These are phyloP conservation scores for Durio zibethinus DNA, from an alignment of 345 rosid genomes.

Conservation along the genomic window DNA sequence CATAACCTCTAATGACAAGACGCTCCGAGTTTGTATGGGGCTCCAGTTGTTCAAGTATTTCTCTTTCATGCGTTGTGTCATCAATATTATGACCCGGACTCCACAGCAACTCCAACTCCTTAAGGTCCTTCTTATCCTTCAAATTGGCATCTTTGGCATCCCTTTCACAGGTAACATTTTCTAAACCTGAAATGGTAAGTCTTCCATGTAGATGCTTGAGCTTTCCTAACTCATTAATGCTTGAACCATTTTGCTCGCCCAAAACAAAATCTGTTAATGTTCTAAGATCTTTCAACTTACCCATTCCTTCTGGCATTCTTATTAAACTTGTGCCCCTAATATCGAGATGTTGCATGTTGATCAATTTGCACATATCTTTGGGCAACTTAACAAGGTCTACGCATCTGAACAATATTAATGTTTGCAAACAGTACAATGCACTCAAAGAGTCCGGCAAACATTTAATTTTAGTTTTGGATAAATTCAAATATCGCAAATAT, in stretches of 20 bases:
- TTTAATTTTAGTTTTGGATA: neutral
- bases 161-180: too few relatives aligned
- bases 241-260: too few relatives aligned
- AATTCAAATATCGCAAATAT: neutral
- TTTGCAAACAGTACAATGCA: neutral
- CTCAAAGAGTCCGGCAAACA: neutral
- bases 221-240: too few relatives aligned
- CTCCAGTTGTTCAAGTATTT: neutral
- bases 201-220: too few relatives aligned
- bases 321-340: neutral
- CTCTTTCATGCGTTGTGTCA: neutral
- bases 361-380: neutral
- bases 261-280: too few relatives aligned
- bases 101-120: too few relatives aligned
- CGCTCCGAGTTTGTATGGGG: neutral
- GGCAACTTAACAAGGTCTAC: neutral
- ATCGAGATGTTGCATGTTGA: neutral
- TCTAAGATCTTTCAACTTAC: too few relatives aligned
- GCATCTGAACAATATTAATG: neutral
- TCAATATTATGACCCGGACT: neutral
- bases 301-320: neutral
- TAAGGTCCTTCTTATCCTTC: too few relatives aligned
- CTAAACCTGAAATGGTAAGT: too few relatives aligned
- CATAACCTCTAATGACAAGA: too few relatives aligned
- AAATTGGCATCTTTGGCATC: too few relatives aligned